Evolutionary conservation across 371 early-diverging fungal species (phyloP).

Genomic region (Coemansia sp.): DNA sequence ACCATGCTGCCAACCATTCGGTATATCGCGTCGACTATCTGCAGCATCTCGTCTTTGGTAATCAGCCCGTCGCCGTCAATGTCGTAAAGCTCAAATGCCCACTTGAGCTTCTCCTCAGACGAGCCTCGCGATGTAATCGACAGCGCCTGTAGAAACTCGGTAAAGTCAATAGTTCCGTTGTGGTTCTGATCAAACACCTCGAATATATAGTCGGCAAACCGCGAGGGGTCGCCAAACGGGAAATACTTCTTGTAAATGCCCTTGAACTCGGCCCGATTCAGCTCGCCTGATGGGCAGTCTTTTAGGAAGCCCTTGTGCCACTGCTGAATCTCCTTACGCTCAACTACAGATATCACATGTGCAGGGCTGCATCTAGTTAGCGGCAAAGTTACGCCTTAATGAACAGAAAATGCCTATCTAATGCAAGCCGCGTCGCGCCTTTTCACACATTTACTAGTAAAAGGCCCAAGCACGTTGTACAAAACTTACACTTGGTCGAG

Average conservation of each 20-base stretch:
- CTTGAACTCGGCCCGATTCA: slow-evolving; percentile 83
- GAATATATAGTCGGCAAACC: slow-evolving; percentile 89
- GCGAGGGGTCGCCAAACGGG: slow-evolving; percentile 91
- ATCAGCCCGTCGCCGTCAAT: slow-evolving; percentile 88
- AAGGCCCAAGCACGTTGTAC: neutral
- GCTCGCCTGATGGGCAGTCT: slow-evolving; percentile 85
- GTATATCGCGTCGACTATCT: slow-evolving; percentile 89
- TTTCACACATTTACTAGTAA: too few species aligned
- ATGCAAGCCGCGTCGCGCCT: neutral
- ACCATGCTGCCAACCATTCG: slow-evolving; percentile 91
- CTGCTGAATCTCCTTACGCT: slow-evolving; percentile 91
- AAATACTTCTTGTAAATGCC: slow-evolving; percentile 95
- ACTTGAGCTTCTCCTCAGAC: slow-evolving; percentile 84
- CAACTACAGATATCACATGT: slow-evolving; percentile 59
- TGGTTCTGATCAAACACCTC: slow-evolving; percentile 85
- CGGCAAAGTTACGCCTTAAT: neutral
- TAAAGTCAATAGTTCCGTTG: slow-evolving; percentile 87
- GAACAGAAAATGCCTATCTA: neutral
- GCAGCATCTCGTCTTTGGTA: slow-evolving; percentile 83
- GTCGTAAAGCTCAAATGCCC: slow-evolving; percentile 83
- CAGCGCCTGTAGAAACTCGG: slow-evolving; percentile 87
- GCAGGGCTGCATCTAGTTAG: slow-evolving; percentile 3
- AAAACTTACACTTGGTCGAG: slow-evolving; percentile 74
- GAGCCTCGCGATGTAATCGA: slow-evolving; percentile 82
- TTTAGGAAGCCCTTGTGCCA: slow-evolving; percentile 95